Evolutionary conservation across 2,329 filamentous ascomycete genomes (phyloP).

Genomic region (Leptographium galeiforme): DNA sequence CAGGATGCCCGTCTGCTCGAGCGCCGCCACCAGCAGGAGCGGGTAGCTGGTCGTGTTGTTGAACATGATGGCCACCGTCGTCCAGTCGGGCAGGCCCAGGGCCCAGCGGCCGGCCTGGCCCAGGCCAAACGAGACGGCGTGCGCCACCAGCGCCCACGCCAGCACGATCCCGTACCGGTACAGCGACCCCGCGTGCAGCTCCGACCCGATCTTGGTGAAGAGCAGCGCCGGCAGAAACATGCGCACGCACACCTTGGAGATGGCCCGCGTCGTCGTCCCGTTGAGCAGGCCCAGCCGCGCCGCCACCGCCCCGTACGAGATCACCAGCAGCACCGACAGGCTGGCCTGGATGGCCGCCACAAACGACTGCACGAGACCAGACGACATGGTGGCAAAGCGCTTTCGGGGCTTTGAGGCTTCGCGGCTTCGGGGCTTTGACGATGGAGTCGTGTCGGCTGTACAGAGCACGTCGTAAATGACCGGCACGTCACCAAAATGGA

Average conservation of each 20-base stretch:
- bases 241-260: constrained; percentile 32
- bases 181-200: constrained; percentile 23
- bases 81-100: constrained; percentile 31
- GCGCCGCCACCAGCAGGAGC: constrained; percentile 27
- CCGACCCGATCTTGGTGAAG: constrained; percentile 29
- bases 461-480: no score
- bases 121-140: constrained; percentile 25
- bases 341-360: constrained; percentile 31
- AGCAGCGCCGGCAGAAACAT: constrained; percentile 33
- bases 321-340: constrained; percentile 32
- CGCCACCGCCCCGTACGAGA: constrained; percentile 28
- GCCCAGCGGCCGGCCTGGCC: constrained; percentile 23
- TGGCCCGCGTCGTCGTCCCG: constrained; percentile 21
- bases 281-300: constrained; percentile 25
- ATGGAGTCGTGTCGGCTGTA: no score
- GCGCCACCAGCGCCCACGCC: constrained; percentile 27
- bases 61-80: constrained; percentile 30
- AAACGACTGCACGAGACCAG: constrained; percentile 22
- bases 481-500: no score
- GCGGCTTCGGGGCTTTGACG: no score
- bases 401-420: no score
- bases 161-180: constrained; percentile 24
- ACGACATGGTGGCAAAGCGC: no score
- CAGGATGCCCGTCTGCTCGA: constrained; percentile 41
- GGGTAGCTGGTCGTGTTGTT: constrained; percentile 36